Evolutionary conservation across 139 green algal genomes (phyloP).

Genomic region (Chlorella vulgaris): DNA sequence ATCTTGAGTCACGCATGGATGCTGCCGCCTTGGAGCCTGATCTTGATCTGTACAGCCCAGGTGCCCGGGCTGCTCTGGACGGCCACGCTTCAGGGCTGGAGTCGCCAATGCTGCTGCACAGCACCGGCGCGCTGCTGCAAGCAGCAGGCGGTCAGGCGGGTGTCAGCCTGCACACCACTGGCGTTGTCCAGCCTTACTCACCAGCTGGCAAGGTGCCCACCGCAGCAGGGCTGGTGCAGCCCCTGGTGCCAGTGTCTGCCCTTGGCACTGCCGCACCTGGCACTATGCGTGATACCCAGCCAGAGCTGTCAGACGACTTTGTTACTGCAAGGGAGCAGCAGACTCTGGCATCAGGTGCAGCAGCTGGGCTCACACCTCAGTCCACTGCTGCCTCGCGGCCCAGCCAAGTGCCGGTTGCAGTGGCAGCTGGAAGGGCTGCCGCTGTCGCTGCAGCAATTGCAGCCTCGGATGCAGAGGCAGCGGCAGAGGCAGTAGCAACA

Average conservation of each 20-base stretch:
- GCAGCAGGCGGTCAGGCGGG: background rate
- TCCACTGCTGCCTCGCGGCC: constrained; percentile 17
- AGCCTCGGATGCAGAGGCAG: background rate
- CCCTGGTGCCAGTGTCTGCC: constrained; percentile 15
- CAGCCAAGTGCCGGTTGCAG: background rate
- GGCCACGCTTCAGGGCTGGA: background rate
- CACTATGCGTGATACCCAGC: too few relatives aligned
- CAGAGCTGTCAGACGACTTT: constrained; percentile 3
- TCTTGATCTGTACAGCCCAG: background rate
- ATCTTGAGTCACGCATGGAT: constrained; percentile 27
- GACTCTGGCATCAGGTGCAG: background rate
- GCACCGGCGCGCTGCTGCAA: background rate
- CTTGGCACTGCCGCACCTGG: background rate
- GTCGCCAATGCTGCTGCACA: background rate
- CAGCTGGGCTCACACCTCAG: background rate
- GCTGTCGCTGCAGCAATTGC: background rate
- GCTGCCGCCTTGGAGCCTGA: constrained; percentile 14
- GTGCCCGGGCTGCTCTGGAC: background rate
- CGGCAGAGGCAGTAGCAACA: background rate
- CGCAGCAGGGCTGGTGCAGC: too few relatives aligned
- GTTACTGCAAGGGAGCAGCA: constrained; percentile 11
- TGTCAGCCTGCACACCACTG: background rate
- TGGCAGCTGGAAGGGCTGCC: background rate
- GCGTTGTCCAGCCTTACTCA: constrained; percentile 14
- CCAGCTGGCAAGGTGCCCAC: too few relatives aligned